These are phyloP conservation scores for Saturnispora bothae DNA, from an alignment of 805 yeast genomes.

Conservation along the genomic window DNA sequence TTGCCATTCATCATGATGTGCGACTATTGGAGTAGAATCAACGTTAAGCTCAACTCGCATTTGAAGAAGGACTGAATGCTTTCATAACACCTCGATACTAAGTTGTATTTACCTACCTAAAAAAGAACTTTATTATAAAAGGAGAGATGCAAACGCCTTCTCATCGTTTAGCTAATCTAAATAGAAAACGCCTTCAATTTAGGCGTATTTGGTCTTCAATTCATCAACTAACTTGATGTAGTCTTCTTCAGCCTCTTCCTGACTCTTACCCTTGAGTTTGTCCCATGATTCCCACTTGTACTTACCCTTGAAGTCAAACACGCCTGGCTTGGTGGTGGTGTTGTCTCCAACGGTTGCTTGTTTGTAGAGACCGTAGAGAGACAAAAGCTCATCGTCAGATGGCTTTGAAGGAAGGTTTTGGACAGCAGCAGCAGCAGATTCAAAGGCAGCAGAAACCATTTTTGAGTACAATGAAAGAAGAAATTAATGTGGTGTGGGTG, in stretches of 20 bases:
- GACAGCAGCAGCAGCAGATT: constrained; percentile 64
- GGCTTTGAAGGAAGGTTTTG: constrained; percentile 69
- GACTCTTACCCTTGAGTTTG: constrained; percentile 70
- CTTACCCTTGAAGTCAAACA: constrained; percentile 88
- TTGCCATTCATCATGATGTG: constrained; percentile 50
- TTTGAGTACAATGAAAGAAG: too few relatives aligned
- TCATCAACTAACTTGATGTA: constrained; percentile 61
- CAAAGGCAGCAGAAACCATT: constrained; percentile 30
- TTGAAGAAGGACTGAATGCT: too few relatives aligned
- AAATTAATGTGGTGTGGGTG: too few relatives aligned
- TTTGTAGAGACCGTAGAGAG: constrained; percentile 86
- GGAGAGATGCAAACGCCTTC: too few relatives aligned
- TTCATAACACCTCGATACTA: too few relatives aligned
- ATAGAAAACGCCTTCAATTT: too few relatives aligned
- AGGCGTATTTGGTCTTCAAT: constrained; percentile 42
- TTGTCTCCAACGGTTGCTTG: constrained; percentile 98
- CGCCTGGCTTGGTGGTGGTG: constrained; percentile 76
- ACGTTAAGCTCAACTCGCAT: not conserved
- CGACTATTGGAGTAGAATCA: constrained; percentile 26
- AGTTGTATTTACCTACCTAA: too few relatives aligned
- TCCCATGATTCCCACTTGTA: constrained; percentile 98
- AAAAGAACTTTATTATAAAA: too few relatives aligned
- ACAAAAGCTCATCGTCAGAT: constrained; percentile 72
- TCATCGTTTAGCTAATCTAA: too few relatives aligned
- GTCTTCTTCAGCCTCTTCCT: constrained; percentile 83